A percentile compares a stretch with the other conserved stretches of the same genome.
These are phyloP conservation scores for Euphrasia confusa DNA, from an alignment of 257 asterid species.

Conservation along the genomic window DNA sequence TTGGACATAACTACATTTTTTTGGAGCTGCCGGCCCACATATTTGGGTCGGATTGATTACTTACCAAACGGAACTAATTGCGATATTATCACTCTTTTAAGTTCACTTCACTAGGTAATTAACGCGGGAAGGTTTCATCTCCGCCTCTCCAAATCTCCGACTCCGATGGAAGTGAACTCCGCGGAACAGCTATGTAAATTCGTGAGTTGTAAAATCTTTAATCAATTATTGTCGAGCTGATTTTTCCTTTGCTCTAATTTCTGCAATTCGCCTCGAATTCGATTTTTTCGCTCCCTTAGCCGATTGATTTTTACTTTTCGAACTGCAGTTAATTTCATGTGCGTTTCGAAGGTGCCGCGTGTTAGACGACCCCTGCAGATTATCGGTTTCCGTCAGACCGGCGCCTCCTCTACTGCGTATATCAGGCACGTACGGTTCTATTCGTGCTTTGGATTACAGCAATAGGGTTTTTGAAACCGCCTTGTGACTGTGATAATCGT, in stretches of 20 bases:
- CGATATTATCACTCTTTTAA: too few relatives aligned
- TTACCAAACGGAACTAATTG: too few relatives aligned
- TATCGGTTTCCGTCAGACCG: slow-evolving; percentile 52
- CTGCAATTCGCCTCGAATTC: background rate
- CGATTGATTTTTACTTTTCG: slow-evolving; percentile 3
- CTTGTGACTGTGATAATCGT: background rate
- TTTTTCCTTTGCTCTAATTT: slow-evolving; percentile 3
- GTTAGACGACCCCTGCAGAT: slow-evolving; percentile 63
- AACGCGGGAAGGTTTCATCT: slow-evolving; percentile 23
- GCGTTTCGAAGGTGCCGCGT: slow-evolving; percentile 76
- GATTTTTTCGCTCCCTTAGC: slow-evolving; percentile 2
- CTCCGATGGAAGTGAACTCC: slow-evolving; percentile 45
- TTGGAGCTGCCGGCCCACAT: too few relatives aligned
- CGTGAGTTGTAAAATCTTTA: slow-evolving; percentile 36
- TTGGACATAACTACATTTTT: too few relatives aligned
- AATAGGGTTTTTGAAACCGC: background rate
- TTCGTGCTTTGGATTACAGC: background rate
- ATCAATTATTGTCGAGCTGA: slow-evolving; percentile 2
- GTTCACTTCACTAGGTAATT: background rate
- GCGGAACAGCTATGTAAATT: slow-evolving; percentile 46
- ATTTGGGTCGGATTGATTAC: too few relatives aligned
- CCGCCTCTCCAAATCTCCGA: background rate
- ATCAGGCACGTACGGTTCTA: slow-evolving; percentile 42
- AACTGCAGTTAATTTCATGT: slow-evolving; percentile 58
- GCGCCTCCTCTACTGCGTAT: slow-evolving; percentile 46